Base-by-base conservation (phyloP, 352 stramenopile genomes). In the Phytophthora hibernalis region DNA sequence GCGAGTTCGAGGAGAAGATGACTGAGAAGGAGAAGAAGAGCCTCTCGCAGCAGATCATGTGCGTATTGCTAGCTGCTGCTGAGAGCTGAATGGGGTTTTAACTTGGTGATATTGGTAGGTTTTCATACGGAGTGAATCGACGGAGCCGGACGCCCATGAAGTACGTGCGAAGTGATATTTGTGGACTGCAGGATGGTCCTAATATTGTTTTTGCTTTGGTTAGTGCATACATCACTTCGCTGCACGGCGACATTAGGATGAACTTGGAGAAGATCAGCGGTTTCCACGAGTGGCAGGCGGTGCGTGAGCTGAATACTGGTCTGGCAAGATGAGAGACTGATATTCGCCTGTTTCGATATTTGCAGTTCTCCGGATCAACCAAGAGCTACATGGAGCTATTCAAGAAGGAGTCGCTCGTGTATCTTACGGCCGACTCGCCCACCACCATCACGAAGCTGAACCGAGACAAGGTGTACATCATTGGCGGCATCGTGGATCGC, bases 401-500 rank as follows among this genome's bases (percentile, higher is more conserved):
- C 63, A 80, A 79, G 52, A 94, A 92, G 55, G 80, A 90, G 21
- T 86, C 87, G 42, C 77, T 98, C 37, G 92, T 99, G 16, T 99
- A 99, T 68, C 75, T 99, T 26, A 98, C 96, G 2, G 93, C 93
- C 6, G 97, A 99, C 74, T 98, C 94, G 9, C 82, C 94, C 11
- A 97, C 97, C 69, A 96, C 85, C 22, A 85, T 98, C 61, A 89
- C 87, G 16, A 77, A 89, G 30, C 74, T 98, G 20, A 83, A 95
- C 53, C 78, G 85, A 33, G 82, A 93, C 65, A 96, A 98, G 66
- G 87, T 97, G 24, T 99, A 98, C 74, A 93, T 98, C 43, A 99
- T 99, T 70, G 97, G 97, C 16, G 97, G 97, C 20, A 99, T 99
- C 72, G 97, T 99, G 22, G 97, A 99, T 80, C 84, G 97, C 52